These are phyloP conservation scores for Hygrocybe coccinea DNA, from an alignment of 768 basidiomycete species.

Conservation along the genomic window DNA sequence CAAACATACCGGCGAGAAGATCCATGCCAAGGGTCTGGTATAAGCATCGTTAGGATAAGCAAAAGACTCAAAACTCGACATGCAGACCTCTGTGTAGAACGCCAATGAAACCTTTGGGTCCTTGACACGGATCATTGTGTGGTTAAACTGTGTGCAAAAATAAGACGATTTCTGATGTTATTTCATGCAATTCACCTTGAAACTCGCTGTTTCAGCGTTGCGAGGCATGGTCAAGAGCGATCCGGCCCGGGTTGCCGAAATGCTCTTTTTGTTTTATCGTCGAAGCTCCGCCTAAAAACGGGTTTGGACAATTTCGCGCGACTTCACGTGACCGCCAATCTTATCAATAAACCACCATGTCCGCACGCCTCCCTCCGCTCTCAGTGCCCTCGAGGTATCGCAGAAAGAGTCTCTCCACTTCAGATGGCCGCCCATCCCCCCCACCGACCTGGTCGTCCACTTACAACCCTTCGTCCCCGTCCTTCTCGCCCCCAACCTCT, in stretches of 20 bases:
- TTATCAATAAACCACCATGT: conserved; percentile 43
- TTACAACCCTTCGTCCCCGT: conserved; percentile 10
- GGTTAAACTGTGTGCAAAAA: conserved; percentile 57
- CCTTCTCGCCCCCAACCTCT: conserved; percentile 35
- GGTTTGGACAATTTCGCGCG: conserved; percentile 38
- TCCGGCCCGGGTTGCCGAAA: neutral
- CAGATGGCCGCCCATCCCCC: conserved; percentile 13
- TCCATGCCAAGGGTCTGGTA: conserved; percentile 69
- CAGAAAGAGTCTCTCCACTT: conserved; percentile 17
- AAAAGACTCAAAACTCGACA: neutral
- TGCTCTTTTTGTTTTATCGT: neutral
- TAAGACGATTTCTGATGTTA: neutral
- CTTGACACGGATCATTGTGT: conserved; percentile 86
- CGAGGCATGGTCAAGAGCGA: conserved; percentile 51
- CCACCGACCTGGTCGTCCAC: conserved; percentile 5
- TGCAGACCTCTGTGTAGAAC: conserved; percentile 73
- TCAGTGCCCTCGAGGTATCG: conserved; percentile 19
- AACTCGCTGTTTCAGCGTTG: conserved; percentile 58
- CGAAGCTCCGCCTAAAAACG: conserved; percentile 22
- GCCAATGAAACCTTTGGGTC: conserved; percentile 76
- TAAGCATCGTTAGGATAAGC: neutral
- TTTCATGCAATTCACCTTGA: conserved; percentile 39
- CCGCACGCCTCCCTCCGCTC: conserved; percentile 27
- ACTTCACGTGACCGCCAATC: conserved; percentile 39
- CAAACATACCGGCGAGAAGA: conserved; percentile 49